A percentile compares a stretch with the other conserved stretches of the same genome.
Conservation (phyloP, 257 asterid species). For the Scutellaria barbata region DNA sequence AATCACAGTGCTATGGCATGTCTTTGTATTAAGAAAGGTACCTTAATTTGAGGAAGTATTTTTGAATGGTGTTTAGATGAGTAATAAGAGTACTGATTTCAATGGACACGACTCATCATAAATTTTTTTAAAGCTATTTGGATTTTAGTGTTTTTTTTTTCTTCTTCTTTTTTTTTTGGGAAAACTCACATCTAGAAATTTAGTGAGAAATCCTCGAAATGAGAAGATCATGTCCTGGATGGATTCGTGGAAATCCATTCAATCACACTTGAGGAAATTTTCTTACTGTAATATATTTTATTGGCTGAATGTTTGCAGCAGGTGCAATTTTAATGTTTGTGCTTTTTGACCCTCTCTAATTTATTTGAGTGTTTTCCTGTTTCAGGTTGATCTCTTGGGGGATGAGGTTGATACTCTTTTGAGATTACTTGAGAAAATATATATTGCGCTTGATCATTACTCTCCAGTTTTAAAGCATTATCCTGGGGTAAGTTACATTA, state of each 20-base stretch:
- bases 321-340: constrained; percentile 11
- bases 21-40: not conserved
- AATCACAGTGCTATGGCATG: not conserved
- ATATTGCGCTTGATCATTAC: constrained; percentile 81
- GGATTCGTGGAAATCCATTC: not conserved
- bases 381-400: constrained; percentile 96
- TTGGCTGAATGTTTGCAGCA: constrained; percentile 7
- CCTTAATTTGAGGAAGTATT: not conserved
- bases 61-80: constrained; percentile 1
- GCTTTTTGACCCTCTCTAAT: not conserved
- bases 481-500: constrained; percentile 74
- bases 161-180: constrained; percentile 4
- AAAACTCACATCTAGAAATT: not conserved
- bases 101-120: not conserved
- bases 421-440: constrained; percentile 77
- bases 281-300: not conserved
- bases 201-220: not conserved
- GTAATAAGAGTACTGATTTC: not conserved
- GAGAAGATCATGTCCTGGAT: not conserved
- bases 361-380: constrained; percentile 27
- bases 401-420: constrained; percentile 84
- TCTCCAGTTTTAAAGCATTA: constrained; percentile 88
- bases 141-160: not conserved
- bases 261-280: not conserved
- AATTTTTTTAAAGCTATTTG: not conserved